These are phyloP conservation scores for Diaporthe ampelina DNA, from an alignment of 2,329 filamentous ascomycete species.

Conservation along the genomic window DNA sequence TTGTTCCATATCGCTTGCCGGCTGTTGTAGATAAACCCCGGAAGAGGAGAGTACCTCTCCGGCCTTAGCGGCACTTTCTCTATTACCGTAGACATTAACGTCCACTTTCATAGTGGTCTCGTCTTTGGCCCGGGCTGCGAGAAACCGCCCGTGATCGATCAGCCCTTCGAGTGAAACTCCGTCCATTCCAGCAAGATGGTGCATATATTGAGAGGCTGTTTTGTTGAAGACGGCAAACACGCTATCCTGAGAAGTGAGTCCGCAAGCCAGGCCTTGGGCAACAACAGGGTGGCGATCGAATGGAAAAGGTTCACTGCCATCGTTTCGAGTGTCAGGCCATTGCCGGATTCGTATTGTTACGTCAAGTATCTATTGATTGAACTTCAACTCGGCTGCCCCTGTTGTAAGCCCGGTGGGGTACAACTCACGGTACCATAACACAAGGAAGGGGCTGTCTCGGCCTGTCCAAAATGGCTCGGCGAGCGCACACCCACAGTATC, in stretches of 20 bases:
- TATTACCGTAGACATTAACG: not conserved
- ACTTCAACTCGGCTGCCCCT: not conserved
- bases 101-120: not conserved
- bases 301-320: not conserved
- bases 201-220: not conserved
- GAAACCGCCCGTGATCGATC: not conserved
- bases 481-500: not conserved
- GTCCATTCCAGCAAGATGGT: not conserved
- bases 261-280: not conserved
- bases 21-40: not conserved
- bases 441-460: not conserved
- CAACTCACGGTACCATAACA: conserved; percentile 3
- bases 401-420: no score
- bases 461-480: no score
- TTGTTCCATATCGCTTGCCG: not conserved
- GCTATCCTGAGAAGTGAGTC: not conserved
- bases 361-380: not conserved
- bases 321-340: not conserved
- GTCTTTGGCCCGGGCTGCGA: not conserved
- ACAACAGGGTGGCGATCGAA: not conserved
- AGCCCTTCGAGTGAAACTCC: not conserved
- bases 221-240: not conserved
- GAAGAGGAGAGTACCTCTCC: not conserved
- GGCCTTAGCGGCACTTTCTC: not conserved
- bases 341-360: not conserved